Evolutionary conservation across 495 filamentous ascomycete genomes (phyloP), one percentile per base, ranked within the genome.

Genomic region (Sphaerosporella brunnea): DNA sequence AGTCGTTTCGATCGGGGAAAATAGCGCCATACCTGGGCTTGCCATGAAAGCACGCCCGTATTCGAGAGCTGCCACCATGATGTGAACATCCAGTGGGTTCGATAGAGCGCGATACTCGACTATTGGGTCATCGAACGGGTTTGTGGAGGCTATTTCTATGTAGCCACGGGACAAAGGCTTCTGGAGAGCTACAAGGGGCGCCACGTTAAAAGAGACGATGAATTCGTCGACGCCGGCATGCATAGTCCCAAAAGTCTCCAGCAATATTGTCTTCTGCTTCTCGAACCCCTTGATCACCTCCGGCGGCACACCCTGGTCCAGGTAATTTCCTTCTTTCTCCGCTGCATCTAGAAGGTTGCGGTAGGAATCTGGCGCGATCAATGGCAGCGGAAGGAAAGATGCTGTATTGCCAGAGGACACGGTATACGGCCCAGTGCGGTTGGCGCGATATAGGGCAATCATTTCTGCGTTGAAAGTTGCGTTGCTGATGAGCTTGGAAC

Each of bases 111-210:
- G 53, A 5, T 59, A 53, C 32, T 66, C 54, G 10, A 67, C 41
- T 18, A 57, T 37, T 1, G 60, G 62, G 4, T 39, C 40, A 0
- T 51, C 50, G 23, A 66, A 52, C 7, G 68, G 65, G 36, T 65
- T 50, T 23, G 62, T 65, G 18, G 52, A 60, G 36, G 56, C 56
- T 16, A 71, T 68, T 36, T 55, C 53, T 16, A 70, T 60, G 10
- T 57, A 54, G 37, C 68, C 68, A 19, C 68, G 58, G 38, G 59
- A 63, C 34, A 70, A 59, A 3, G 67, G 66, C 49, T 65, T 48
- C 24, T 48, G 40, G 1, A 46, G 43, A 45, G 15, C 34, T 45
- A 15, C 20, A 25, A 8, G 42, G 4, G 50, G 24, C n/a, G 23
- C 28, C 23, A 36, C 20, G 41, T 8, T 4, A 16, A 13, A 5